Base-by-base conservation (phyloP, 169 alveolate species). In the Hepatocystis sp. region DNA sequence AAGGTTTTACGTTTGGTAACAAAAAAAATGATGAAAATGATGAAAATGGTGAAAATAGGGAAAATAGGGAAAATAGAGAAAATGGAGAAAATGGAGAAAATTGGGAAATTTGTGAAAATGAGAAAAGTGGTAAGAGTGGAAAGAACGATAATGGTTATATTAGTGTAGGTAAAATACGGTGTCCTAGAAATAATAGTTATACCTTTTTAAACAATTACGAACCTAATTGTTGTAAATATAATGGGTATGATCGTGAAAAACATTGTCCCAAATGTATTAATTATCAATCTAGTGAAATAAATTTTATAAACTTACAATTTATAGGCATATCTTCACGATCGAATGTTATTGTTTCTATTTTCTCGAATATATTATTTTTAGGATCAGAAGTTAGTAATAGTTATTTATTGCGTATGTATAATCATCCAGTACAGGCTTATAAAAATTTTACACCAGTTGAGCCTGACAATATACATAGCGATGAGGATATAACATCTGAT, bases 351-450 rank as follows among this genome's bases (percentile, higher is more conserved):
- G 81, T 63, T 3, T 60, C 84, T 19, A 63, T 78, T 36, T 78
- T 19, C 40, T 21, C 89, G 3, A 84, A 78, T 51, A 78, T 78
- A 0, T 17, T 78, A 25, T 78, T 78, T 27, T 23, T 78, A 40
- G 89, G 89, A 2, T 78, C 89, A 7, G 84, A 61, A 46, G 81
- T 78, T 7, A 78, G 89, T 61, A 67, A 78, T 13, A 78, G 89
- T 19, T 78, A 78, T 25, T 49, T 78, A 53, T 32, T 78, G 10
- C 58, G 55, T 1, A 61, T 78, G 89, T 84, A 78, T 52, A 61
- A 63, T 23, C 32, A 30, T 17, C 89, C 89, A n/a, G 19, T 44
- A 32, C 32, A 65, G 46, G 81, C 46, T 8, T 34, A 36, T 52
- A 58, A 47, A 1, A 61, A 44, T n/a, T 61, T 17, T 66, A 7